Evolutionary conservation across 352 stramenopile genomes (phyloP).

Genomic region (Discostella stelligera): DNA sequence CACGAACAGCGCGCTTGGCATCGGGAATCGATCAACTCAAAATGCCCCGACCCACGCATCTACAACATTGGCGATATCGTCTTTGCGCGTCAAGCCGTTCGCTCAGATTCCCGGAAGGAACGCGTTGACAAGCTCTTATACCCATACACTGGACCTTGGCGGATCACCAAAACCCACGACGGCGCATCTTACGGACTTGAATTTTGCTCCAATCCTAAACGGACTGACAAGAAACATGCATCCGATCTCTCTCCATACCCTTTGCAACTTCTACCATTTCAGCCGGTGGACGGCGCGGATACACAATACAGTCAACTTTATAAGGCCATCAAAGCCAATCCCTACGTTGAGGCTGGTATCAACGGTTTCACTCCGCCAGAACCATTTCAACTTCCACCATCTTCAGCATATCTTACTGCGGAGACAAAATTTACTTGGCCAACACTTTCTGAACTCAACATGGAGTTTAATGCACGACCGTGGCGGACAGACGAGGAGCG

Average conservation of each 20-base stretch:
- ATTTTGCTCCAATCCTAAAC: neutral
- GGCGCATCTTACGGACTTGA: neutral
- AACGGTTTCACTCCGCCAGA: neutral
- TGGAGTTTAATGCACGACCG: neutral
- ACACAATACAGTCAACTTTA: constrained; percentile 16
- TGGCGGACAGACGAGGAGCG: neutral
- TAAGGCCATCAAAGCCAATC: constrained; percentile 1
- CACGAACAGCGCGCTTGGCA: neutral
- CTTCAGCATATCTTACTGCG: too few relatives aligned
- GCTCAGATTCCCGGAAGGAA: neutral
- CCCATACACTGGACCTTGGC: constrained; percentile 4
- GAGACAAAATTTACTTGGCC: too few relatives aligned
- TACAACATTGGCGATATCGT: constrained; percentile 8
- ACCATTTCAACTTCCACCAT: constrained; percentile 5
- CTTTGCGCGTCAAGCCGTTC: neutral
- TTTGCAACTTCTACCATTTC: constrained; percentile 16
- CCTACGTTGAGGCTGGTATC: neutral
- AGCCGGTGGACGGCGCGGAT: constrained; percentile 14
- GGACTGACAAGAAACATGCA: constrained; percentile 7
- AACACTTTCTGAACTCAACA: neutral
- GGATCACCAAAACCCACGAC: neutral
- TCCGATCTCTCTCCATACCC: constrained; percentile 14
- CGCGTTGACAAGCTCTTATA: constrained; percentile 6
- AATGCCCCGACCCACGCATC: neutral
- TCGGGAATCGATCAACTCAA: neutral